These are phyloP conservation scores for Rutstroemia sp. DNA, from an alignment of 2,329 filamentous ascomycete species.

Conservation along the genomic window DNA sequence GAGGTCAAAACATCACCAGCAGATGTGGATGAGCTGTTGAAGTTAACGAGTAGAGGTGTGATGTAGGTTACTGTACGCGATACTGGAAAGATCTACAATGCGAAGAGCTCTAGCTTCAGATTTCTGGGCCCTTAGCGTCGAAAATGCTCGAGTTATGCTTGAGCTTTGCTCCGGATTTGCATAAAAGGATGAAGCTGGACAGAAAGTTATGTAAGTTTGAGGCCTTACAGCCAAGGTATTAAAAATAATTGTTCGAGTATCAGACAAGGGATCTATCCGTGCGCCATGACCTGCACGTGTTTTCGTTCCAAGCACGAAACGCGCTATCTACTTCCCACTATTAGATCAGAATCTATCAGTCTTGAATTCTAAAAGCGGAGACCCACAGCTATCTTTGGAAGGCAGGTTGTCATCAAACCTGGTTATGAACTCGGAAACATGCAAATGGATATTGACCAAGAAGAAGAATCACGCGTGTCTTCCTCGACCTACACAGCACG, in stretches of 20 bases:
- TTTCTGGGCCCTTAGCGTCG: not conserved
- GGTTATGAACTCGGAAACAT: too few relatives aligned
- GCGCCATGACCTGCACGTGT: not conserved
- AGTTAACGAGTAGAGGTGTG: not conserved
- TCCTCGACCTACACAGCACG: conserved; percentile 39
- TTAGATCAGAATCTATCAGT: not conserved
- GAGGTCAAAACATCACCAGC: not conserved
- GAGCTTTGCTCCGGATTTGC: not conserved
- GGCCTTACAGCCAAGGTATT: not conserved
- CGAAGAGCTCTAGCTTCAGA: not conserved
- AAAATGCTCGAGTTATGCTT: not conserved
- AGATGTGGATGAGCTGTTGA: not conserved
- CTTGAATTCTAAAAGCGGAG: not conserved
- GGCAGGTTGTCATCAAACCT: too few relatives aligned
- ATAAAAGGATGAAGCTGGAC: not conserved
- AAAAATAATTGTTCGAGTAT: too few relatives aligned
- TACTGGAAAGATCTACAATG: not conserved
- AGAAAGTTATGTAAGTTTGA: not conserved
- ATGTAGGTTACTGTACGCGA: too few relatives aligned
- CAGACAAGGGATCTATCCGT: not conserved
- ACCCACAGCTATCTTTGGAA: not conserved
- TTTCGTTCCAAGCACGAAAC: not conserved
- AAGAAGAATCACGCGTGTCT: conserved; percentile 28
- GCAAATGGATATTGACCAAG: conserved; percentile 9
- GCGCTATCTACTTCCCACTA: not conserved